Conservation (phyloP, 164 flowering plant species). For the Chimonanthus praecox region DNA sequence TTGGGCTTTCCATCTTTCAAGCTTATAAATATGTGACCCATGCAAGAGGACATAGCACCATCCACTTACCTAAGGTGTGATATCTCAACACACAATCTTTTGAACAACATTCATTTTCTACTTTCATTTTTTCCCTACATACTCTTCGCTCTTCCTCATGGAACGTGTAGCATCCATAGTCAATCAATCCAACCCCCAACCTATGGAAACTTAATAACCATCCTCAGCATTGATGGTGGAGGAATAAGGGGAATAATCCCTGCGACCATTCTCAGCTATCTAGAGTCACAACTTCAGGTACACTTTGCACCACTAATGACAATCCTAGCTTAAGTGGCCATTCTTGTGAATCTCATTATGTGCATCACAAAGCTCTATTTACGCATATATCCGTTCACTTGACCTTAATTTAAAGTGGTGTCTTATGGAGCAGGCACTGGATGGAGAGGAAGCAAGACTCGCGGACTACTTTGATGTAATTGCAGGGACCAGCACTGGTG, state of each 20-base stretch:
- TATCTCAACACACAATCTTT: neutral
- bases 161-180: neutral
- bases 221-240: slow-evolving; percentile 42
- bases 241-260: slow-evolving; percentile 36
- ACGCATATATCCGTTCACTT: neutral
- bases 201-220: slow-evolving; percentile 25
- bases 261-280: slow-evolving; percentile 24
- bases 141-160: neutral
- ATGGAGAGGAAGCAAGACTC: slow-evolving; percentile 21
- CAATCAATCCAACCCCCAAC: slow-evolving; percentile 22
- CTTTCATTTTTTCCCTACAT: neutral
- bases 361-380: no score
- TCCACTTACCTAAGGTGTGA: neutral
- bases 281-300: slow-evolving; percentile 33
- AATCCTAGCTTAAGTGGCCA: neutral
- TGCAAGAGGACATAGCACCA: neutral
- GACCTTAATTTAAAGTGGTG: neutral
- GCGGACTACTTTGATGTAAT: slow-evolving; percentile 23
- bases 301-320: neutral
- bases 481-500: slow-evolving; percentile 20
- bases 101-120: neutral
- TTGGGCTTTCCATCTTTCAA: neutral
- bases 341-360: no score
- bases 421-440: slow-evolving; percentile 12
- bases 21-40: neutral